Conservation (phyloP, 2,329 filamentous ascomycete genomes). For the Alternaria ventricosa region DNA sequence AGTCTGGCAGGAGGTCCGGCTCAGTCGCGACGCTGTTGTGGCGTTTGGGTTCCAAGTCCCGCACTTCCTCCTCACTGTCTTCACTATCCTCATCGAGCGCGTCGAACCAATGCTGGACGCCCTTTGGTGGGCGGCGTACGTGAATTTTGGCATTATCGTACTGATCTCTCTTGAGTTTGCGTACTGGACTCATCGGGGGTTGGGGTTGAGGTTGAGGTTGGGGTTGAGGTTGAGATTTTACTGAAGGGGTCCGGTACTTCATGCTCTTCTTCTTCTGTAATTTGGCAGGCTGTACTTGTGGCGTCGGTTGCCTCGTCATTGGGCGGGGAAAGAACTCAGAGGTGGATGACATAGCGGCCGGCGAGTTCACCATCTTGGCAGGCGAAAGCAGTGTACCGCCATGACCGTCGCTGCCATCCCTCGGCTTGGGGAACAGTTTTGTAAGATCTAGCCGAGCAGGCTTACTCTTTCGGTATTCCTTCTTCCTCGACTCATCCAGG, state of each 20-base stretch:
- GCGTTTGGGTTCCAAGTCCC: background rate
- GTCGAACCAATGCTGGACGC: constrained; percentile 60
- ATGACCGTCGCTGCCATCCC: constrained; percentile 25
- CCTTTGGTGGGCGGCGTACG: constrained; percentile 55
- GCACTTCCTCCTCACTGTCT: constrained; percentile 29
- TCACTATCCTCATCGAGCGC: constrained; percentile 52
- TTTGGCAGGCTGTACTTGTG: constrained; percentile 23
- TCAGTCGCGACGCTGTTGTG: background rate
- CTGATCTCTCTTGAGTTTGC: constrained; percentile 44
- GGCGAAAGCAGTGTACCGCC: constrained; percentile 45
- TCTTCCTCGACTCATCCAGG: constrained; percentile 25
- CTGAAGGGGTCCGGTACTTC: constrained; percentile 22
- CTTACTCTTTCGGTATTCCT: constrained; percentile 40
- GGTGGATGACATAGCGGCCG: constrained; percentile 46
- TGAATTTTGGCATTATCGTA: constrained; percentile 57
- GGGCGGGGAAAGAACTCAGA: constrained; percentile 47
- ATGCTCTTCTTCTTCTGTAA: constrained; percentile 32
- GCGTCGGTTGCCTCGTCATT: constrained; percentile 41
- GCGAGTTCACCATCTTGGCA: constrained; percentile 50
- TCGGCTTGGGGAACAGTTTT: constrained; percentile 51
- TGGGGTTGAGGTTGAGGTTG: background rate
- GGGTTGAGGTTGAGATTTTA: constrained; percentile 10
- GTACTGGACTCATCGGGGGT: constrained; percentile 26
- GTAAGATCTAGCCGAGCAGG: constrained; percentile 51
- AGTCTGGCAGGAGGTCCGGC: constrained; percentile 12